Conservation (phyloP, 2,329 filamentous ascomycete genomes). For the Proliferodiscus dingleyae region DNA sequence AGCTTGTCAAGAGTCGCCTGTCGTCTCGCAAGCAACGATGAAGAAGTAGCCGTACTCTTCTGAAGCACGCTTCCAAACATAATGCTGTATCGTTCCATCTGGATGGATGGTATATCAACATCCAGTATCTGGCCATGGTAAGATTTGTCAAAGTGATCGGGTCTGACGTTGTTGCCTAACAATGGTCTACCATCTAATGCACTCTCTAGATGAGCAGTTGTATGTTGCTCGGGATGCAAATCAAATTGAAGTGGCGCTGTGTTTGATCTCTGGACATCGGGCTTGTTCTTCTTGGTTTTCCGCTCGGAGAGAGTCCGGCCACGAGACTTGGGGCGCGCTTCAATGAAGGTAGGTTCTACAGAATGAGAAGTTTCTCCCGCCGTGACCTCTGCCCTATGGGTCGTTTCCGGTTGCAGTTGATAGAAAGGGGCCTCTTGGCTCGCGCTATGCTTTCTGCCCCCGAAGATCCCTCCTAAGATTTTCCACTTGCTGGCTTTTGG, state of each 20-base stretch:
- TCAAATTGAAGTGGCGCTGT: conserved; percentile 24
- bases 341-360: conserved; percentile 2
- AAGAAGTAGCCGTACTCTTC: conserved; percentile 20
- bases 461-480: conserved; percentile 50
- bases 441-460: conserved; percentile 35
- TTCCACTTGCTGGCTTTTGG: conserved; percentile 52
- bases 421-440: conserved; percentile 25
- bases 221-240: conserved; percentile 18
- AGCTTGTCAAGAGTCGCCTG: conserved; percentile 56
- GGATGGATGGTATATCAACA: conserved; percentile 73
- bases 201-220: conserved; percentile 20
- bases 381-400: conserved; percentile 5
- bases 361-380: conserved; percentile 4
- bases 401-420: conserved; percentile 26
- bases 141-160: background rate
- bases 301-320: conserved; percentile 21
- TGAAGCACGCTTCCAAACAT: conserved; percentile 81
- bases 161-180: background rate
- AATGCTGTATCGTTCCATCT: conserved; percentile 85
- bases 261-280: conserved; percentile 23
- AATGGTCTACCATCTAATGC: conserved; percentile 20
- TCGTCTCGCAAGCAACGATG: conserved; percentile 46
- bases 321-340: conserved; percentile 14
- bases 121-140: conserved; percentile 48
- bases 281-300: conserved; percentile 21